A percentile compares a stretch with the other conserved stretches of the same genome.
These are phyloP conservation scores for Metrosideros polymorpha DNA, from an alignment of 441 rosid species.

Conservation along the genomic window DNA sequence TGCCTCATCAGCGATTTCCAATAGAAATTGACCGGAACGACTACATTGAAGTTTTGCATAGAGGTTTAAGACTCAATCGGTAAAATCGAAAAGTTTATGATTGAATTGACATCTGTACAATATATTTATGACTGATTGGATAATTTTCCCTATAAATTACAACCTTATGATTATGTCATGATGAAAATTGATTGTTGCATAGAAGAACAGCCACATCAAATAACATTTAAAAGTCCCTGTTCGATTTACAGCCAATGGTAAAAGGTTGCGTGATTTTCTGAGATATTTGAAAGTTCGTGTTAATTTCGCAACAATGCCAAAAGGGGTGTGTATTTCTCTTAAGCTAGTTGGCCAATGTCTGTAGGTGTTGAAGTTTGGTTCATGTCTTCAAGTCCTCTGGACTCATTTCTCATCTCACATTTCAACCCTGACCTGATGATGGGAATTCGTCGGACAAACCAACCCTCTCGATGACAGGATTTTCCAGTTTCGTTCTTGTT, in stretches of 20 bases:
- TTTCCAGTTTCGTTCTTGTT: not conserved
- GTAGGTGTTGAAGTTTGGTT: not conserved
- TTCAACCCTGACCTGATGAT: not conserved
- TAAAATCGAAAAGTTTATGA: not conserved
- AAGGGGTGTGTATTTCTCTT: not conserved
- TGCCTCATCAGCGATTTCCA: not conserved
- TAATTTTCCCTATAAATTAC: not conserved
- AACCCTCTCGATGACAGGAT: not conserved
- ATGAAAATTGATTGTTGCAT: not conserved
- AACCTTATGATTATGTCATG: not conserved
- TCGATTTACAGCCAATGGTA: not conserved
- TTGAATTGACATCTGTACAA: not conserved
- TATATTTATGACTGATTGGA: accelerated
- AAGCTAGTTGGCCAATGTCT: not conserved
- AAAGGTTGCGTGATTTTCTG: not conserved
- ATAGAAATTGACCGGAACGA: accelerated
- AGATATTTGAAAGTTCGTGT: not conserved
- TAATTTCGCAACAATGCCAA: not conserved
- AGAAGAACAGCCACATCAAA: not conserved
- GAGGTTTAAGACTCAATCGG: accelerated
- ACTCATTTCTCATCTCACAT: not conserved
- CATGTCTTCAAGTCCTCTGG: not conserved
- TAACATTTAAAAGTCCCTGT: not conserved
- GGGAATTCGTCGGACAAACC: not conserved
- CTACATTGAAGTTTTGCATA: not conserved